phyloP scores from a whole-genome alignment of 2,329 filamentous ascomycete species.

The Diaporthe vexans region DNA sequence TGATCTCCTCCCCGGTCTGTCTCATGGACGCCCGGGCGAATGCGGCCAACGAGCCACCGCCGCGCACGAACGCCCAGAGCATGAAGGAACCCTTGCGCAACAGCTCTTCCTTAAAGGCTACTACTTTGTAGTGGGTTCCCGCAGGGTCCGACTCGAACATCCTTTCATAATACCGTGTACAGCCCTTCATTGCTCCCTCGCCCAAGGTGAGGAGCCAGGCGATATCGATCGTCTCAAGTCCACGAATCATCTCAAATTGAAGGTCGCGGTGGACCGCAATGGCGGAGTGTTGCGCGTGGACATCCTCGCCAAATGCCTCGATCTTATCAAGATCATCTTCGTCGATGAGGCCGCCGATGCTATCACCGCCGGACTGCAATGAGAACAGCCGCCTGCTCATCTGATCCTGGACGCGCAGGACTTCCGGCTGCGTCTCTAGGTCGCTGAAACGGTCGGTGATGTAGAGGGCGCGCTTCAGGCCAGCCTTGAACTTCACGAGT shows the following conservation, averaged over 20 bases:
- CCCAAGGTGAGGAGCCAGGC: conserved; percentile 26
- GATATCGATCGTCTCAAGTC: conserved; percentile 14
- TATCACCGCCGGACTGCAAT: background rate
- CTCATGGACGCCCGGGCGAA: conserved; percentile 8
- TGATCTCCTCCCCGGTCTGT: conserved; percentile 23
- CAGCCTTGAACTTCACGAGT: conserved; percentile 36
- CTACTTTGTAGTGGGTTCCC: conserved; percentile 29
- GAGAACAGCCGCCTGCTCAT: background rate
- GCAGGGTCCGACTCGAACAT: conserved; percentile 29
- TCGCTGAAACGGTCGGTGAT: conserved; percentile 34
- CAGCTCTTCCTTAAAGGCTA: conserved; percentile 40
- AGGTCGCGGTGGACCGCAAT: conserved; percentile 2
- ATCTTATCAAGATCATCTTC: conserved; percentile 1
- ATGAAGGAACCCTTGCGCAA: conserved; percentile 35
- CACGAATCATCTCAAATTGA: conserved; percentile 7
- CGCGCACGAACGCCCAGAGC: conserved; percentile 39
- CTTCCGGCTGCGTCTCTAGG: conserved; percentile 16
- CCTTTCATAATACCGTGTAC: conserved; percentile 22
- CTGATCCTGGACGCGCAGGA: background rate
- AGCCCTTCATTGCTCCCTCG: conserved; percentile 30
- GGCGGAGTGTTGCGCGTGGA: background rate
- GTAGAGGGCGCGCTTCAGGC: conserved; percentile 33
- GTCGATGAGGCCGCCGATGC: background rate
- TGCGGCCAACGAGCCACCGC: conserved; percentile 4
- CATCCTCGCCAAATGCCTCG: background rate